These are phyloP conservation scores for Cercospora sojina DNA, from an alignment of 2,329 filamentous ascomycete species.

Conservation along the genomic window DNA sequence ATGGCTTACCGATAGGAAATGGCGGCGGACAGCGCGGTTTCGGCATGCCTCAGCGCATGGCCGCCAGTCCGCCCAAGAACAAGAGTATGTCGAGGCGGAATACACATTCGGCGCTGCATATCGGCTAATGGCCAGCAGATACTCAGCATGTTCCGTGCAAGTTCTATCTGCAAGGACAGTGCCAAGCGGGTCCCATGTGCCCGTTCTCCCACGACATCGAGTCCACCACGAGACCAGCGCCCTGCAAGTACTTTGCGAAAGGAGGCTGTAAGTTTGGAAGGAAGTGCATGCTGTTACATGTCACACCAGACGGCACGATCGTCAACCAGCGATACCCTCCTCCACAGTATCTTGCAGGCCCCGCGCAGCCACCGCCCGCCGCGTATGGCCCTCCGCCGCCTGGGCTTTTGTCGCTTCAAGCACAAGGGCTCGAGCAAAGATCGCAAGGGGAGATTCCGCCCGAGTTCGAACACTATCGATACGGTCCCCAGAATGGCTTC, in stretches of 20 bases:
- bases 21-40: conserved; percentile 18
- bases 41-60: conserved; percentile 35
- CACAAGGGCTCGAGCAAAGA: conserved; percentile 35
- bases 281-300: conserved; percentile 95
- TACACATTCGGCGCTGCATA: background rate
- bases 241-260: conserved; percentile 99
- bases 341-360: conserved; percentile 22
- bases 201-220: conserved; percentile 95
- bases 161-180: conserved; percentile 95
- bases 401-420: conserved; percentile 40
- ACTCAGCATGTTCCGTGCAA: conserved; percentile 98
- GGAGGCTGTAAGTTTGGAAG: conserved; percentile 99
- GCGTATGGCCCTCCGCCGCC: conserved; percentile 32
- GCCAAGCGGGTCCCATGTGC: conserved; percentile 92
- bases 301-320: conserved; percentile 87
- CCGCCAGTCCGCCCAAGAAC: conserved; percentile 51
- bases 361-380: conserved; percentile 18
- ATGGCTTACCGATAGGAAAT: conserved; percentile 35
- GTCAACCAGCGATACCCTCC: conserved; percentile 64
- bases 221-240: conserved; percentile 75
- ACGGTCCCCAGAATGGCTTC: conserved; percentile 31
- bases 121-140: conserved; percentile 55
- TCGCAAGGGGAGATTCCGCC: conserved; percentile 29
- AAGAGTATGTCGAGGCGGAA: conserved; percentile 42
- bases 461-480: conserved; percentile 34